These are phyloP conservation scores for Pythium vanterpoolii DNA, from an alignment of 352 stramenopile genomes.

Conservation along the genomic window DNA sequence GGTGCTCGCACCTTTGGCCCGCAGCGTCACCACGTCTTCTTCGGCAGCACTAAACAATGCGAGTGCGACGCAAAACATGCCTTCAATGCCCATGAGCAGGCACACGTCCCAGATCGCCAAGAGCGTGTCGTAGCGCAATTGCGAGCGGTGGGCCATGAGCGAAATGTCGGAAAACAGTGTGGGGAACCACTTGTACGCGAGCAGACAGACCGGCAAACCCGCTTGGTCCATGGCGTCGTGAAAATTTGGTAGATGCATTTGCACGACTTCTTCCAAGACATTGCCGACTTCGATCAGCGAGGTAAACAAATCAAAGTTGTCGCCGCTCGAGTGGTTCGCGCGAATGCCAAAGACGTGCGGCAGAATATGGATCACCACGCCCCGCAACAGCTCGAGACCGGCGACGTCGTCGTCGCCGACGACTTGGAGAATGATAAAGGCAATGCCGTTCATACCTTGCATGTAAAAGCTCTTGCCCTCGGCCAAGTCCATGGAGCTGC, in stretches of 20 bases:
- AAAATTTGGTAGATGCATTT: slow-evolving; percentile 63
- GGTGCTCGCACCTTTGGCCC: slow-evolving; percentile 35
- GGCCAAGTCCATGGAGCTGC: slow-evolving; percentile 14
- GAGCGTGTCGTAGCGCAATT: slow-evolving; percentile 73
- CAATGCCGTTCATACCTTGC: slow-evolving; percentile 85
- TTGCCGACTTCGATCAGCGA: slow-evolving; percentile 69
- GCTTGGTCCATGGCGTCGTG: slow-evolving; percentile 46
- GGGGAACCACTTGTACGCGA: slow-evolving; percentile 89
- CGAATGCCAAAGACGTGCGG: slow-evolving; percentile 77
- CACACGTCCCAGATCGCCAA: slow-evolving; percentile 80
- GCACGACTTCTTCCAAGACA: slow-evolving; percentile 71
- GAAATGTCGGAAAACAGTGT: slow-evolving; percentile 85
- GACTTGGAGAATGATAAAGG: slow-evolving; percentile 71
- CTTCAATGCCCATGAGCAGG: slow-evolving; percentile 73
- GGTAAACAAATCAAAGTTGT: slow-evolving; percentile 71
- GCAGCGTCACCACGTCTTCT: slow-evolving; percentile 44
- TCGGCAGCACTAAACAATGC: slow-evolving; percentile 67
- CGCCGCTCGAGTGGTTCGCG: slow-evolving; percentile 26
- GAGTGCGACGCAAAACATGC: slow-evolving; percentile 71
- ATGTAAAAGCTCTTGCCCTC: slow-evolving; percentile 65
- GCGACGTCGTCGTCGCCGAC: slow-evolving; percentile 48
- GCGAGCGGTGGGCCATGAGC: slow-evolving; percentile 65
- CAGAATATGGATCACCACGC: slow-evolving; percentile 59
- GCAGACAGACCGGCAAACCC: slow-evolving; percentile 65
- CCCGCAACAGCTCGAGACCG: slow-evolving; percentile 60